Percentiles rank a stretch among this genome's conserved stretches.
phyloP scores from a whole-genome alignment of 495 filamentous ascomycete genomes.

The Aspergillus hancockii region DNA sequence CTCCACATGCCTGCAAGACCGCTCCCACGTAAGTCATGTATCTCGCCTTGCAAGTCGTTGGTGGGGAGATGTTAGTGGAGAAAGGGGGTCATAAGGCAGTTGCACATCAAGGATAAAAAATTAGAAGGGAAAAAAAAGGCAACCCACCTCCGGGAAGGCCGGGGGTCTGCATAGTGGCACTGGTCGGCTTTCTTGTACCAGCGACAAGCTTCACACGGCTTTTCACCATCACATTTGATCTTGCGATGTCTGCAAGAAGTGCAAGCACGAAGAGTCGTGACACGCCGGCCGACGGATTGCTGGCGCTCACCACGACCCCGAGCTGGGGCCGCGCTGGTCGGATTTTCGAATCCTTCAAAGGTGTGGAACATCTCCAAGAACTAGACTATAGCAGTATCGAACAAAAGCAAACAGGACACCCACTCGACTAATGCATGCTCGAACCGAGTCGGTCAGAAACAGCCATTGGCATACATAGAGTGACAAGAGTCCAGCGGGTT shows the following conservation, averaged over 20 bases:
- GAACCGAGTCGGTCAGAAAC: constrained; percentile 8
- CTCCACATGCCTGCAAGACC: constrained; percentile 37
- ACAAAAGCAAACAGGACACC: not conserved
- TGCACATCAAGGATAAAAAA: not conserved
- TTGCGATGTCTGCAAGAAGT: constrained; percentile 50
- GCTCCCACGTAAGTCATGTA: not conserved
- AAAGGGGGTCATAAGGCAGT: not conserved
- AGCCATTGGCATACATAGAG: constrained; percentile 14
- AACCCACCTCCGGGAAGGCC: constrained; percentile 41
- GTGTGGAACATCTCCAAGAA: constrained; percentile 43
- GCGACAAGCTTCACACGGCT: constrained; percentile 48
- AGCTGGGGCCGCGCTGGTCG: constrained; percentile 26
- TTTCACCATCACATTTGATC: constrained; percentile 50
- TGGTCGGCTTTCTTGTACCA: constrained; percentile 50
- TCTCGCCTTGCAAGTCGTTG: not conserved
- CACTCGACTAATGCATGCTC: constrained; percentile 4
- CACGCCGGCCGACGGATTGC: constrained; percentile 39
- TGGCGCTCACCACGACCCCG: constrained; percentile 36
- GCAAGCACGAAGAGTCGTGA: constrained; percentile 45
- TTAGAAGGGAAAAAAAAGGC: not conserved
- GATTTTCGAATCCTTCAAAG: constrained; percentile 44
- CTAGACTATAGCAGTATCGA: constrained; percentile 4
- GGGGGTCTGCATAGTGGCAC: constrained; percentile 46
- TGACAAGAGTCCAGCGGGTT: constrained; percentile 5
- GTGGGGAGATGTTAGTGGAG: not conserved